A percentile compares a stretch with the other conserved stretches of the same genome.
phyloP scores from a whole-genome alignment of 2,329 filamentous ascomycete species.

The Pestalotiopsis sp. region DNA sequence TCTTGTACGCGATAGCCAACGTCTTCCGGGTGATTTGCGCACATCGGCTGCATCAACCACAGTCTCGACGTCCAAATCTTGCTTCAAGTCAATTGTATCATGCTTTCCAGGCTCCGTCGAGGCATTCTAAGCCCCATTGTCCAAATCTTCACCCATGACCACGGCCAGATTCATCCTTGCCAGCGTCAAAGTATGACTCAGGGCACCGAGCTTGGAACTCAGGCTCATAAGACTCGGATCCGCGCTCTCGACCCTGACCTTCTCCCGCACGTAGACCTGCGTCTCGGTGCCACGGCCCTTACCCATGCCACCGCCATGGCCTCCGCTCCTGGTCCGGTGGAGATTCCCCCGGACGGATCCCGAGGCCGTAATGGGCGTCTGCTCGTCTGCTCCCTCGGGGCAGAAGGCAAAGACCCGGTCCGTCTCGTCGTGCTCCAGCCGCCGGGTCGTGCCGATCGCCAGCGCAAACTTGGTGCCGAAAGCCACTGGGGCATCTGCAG shows the following conservation, averaged over 20 bases:
- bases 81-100: too few relatives aligned
- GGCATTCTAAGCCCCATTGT: slow-evolving; percentile 19
- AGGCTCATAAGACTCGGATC: slow-evolving; percentile 85
- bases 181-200: slow-evolving; percentile 73
- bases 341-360: slow-evolving; percentile 15
- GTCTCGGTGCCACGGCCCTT: slow-evolving; percentile 24
- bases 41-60: background rate
- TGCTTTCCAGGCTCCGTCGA: background rate
- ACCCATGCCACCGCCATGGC: slow-evolving; percentile 15
- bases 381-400: slow-evolving; percentile 29
- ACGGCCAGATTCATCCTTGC: slow-evolving; percentile 73
- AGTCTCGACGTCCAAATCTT: too few relatives aligned
- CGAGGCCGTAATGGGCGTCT: slow-evolving; percentile 16
- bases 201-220: slow-evolving; percentile 78
- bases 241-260: slow-evolving; percentile 84
- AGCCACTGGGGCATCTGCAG: slow-evolving; percentile 63
- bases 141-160: slow-evolving; percentile 69
- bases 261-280: slow-evolving; percentile 85
- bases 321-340: slow-evolving; percentile 11
- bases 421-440: slow-evolving; percentile 77
- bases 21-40: background rate
- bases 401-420: slow-evolving; percentile 73
- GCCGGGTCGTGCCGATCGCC: slow-evolving; percentile 66
- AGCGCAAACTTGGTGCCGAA: slow-evolving; percentile 69
- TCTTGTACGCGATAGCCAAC: background rate